Base-by-base conservation (phyloP, 768 basidiomycete genomes). In the Crepidotus variabilis region DNA sequence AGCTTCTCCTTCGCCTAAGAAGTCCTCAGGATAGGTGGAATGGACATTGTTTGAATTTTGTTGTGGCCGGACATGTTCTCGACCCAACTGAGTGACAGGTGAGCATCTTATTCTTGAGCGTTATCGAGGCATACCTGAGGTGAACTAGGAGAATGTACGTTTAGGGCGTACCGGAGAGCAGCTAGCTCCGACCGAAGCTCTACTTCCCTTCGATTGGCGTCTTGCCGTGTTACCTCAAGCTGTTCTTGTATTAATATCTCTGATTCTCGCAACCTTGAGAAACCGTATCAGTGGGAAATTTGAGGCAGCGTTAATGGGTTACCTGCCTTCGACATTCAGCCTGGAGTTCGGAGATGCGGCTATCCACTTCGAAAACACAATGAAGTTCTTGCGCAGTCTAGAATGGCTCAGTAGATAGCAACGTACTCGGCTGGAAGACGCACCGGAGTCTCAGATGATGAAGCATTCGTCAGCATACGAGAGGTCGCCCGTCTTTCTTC, bases 1-100 rank as follows among this genome's bases (percentile, higher is more conserved):
- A 52, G 73, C 66, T 52, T 79, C 78, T 7, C 71, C 67, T 32
- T 75, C 71, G 14, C 71, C 60, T 10, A 63, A 45, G 24, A 56
- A 46, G 45, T 56, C 50, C 22, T 23, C 13, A 24, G 52, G 13
- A 55, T 23, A 35, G 43, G 58, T 33, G 28, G 28, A 3, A 4
- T 28, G 28, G 28, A 28, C 28, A 4, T 28, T 8, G 28, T 28
- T 28, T 28, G 28, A 4, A 4, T 28, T 8, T 28, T 28, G 28
- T 43, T 3, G 39, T 5, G 5, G 14, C 13, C 13, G 39, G 11
- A 4, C 18, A 11, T 43, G 39, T 3, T 3, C 28, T 28, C 28
- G 28, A 28, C 8, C 14, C 48, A 13, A 20, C 13, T 24, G 23
- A 49, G 39, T 3, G 13, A 7, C 28, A 46, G 43, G 3, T 46